Evolutionary conservation across 352 stramenopile species (phyloP), one percentile per base, ranked within the genome.

Genomic region (Albugo laibachii): DNA sequence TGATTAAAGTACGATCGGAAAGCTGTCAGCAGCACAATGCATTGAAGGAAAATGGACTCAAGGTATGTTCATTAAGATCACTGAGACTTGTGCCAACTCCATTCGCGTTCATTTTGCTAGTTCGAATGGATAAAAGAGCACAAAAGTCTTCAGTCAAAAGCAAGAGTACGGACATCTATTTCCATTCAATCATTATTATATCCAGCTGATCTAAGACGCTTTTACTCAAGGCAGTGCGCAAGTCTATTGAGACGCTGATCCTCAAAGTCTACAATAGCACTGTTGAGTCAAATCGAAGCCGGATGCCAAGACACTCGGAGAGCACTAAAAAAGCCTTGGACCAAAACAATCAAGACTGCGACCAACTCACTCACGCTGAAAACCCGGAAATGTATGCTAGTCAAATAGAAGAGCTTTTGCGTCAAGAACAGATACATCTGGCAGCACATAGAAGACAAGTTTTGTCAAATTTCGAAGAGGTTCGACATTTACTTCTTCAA

Each of bases 1-100:
- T 51, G 16, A 58, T 80, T 13, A 84, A 83, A 64, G 67, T 78
- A 83, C 36, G 84, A 71, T 71, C 59, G 83, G 24, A 62, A 80
- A 44, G 75, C 24, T 31, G 24, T 31, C 24, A 87, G 20, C 61
- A 78, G 16, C 65, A 51, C 4, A 62, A 78, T 5, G 42, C 83
- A 14, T 77, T 68, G 48, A 80, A 66, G 15, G 54, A 83, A 12
- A 70, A 83, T 53, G 68, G 52, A 36, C 43, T 55, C 14, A n/a
- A 24, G 24, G 19, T 46, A 14, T 47, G 13, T 31, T 24, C 12
- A 11, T 34, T 5, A 34, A 37, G 16, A 43, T 24, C 38, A 10
- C 8, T 19, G 38, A 19, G 8, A 43, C 3, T 3, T 8, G 1
- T 55, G 15, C 6, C 45, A 45, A 45, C 13, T 48, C 45, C 14